Evolutionary conservation across 1,139 yeast genomes (phyloP).

Genomic region (Geotrichum candidum): DNA sequence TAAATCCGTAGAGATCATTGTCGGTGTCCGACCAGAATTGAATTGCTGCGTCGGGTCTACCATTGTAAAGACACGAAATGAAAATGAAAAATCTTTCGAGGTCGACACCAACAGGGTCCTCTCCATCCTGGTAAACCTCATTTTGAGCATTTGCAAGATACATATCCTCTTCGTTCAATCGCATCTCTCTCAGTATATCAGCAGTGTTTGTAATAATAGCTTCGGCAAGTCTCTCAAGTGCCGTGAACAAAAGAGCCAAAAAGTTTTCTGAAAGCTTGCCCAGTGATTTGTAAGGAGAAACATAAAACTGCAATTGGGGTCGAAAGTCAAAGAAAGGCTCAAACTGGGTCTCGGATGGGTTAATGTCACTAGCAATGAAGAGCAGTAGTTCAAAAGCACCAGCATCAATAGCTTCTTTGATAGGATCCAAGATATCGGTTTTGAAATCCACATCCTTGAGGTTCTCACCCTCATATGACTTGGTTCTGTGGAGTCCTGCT

Average conservation of each 20-base stretch:
- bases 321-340: slow-evolving; percentile 50
- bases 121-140: slow-evolving; percentile 25
- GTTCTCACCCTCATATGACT: slow-evolving; percentile 14
- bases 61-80: slow-evolving; percentile 61
- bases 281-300: slow-evolving; percentile 22
- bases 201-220: slow-evolving; percentile 69
- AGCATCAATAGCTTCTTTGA: slow-evolving; percentile 48
- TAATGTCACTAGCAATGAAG: slow-evolving; percentile 63
- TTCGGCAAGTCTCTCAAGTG: slow-evolving; percentile 44
- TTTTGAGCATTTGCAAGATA: slow-evolving; percentile 46
- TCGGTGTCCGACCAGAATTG: slow-evolving; percentile 71
- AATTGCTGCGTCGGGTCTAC: slow-evolving; percentile 52
- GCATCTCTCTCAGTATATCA: slow-evolving; percentile 67
- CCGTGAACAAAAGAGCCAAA: slow-evolving; percentile 19
- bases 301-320: slow-evolving; percentile 54
- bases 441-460: slow-evolving; percentile 34
- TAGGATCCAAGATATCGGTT: slow-evolving; percentile 42
- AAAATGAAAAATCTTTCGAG: slow-evolving; percentile 81
- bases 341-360: slow-evolving; percentile 37
- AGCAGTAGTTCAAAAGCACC: slow-evolving; percentile 82
- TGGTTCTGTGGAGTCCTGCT: slow-evolving; percentile 47
- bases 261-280: slow-evolving; percentile 23
- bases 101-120: slow-evolving; percentile 60
- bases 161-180: slow-evolving; percentile 80
- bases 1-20: slow-evolving; percentile 62